Percentiles rank a stretch among this genome's conserved stretches.
Evolutionary conservation across 2,329 filamentous ascomycete genomes (phyloP).

Genomic region (Metarhizium rileyi): DNA sequence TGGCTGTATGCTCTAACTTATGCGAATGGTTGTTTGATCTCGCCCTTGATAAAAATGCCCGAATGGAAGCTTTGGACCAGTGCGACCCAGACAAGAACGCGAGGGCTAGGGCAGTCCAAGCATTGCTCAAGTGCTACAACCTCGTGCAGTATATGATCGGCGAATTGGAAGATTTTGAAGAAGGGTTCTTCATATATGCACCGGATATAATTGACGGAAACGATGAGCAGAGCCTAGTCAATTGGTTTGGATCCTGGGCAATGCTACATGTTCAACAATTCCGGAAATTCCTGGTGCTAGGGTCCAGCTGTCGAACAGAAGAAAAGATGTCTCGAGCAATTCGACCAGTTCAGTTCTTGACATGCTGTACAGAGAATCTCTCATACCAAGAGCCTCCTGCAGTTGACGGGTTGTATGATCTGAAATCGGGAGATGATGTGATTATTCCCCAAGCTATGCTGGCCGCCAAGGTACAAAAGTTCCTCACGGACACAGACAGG

Average conservation of each 20-base stretch:
- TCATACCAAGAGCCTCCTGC: background rate
- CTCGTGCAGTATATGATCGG: constrained; percentile 12
- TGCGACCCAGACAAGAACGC: background rate
- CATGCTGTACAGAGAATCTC: background rate
- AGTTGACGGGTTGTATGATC: background rate
- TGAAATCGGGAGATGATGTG: background rate
- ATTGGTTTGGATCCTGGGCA: constrained; percentile 55
- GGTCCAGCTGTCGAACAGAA: constrained; percentile 25
- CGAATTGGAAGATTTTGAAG: constrained; percentile 8
- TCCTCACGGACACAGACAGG: constrained; percentile 1
- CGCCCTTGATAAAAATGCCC: constrained; percentile 11
- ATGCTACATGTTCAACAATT: constrained; percentile 37
- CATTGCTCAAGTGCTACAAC: constrained; percentile 14
- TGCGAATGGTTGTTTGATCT: constrained; percentile 21
- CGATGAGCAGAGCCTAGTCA: constrained; percentile 53
- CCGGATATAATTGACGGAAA: constrained; percentile 40
- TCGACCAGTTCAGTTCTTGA: constrained; percentile 3
- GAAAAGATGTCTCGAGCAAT: constrained; percentile 16
- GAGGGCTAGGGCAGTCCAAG: background rate
- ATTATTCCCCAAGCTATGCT: background rate
- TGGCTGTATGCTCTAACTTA: constrained; percentile 21
- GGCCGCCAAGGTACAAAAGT: background rate
- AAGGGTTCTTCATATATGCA: constrained; percentile 33
- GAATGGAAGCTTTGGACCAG: background rate
- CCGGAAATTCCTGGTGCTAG: constrained; percentile 46